Base-by-base conservation (phyloP, 2,329 filamentous ascomycete species). In the Cordyceps fumosorosea region DNA sequence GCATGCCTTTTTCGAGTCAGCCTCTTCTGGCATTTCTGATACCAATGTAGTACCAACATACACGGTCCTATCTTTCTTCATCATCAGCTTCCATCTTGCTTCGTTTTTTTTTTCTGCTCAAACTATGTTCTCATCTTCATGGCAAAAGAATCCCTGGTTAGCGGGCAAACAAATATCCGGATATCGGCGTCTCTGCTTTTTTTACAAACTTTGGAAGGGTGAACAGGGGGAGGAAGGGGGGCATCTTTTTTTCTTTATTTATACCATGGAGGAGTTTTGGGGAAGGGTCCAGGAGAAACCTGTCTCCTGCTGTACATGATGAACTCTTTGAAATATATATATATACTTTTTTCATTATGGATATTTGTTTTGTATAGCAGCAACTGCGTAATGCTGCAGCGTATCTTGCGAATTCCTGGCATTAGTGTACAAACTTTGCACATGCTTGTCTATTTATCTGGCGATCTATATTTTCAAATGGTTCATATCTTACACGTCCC, bases 241-340 rank as follows among this genome's bases (percentile, higher is more conserved):
- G 11, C 8, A 5, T 26, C 16, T 52, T 32, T 47, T 16, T 52
- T 32, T 47, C 10, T 45, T 14, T 47, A 34, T 47, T 20, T 22
- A 56, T 47, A 37, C n/a, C 45, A 48, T 22, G 29, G 55, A 42
- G 32, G 32, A 32, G 18, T n/a, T n/a, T 40, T 50, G 44, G 20
- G 20, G n/a, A 51, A 16, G 20, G 45, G 20, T 51, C 34, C 14
- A 47, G n/a, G 18, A 18, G 42, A 34, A 32, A 8, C 11, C 4
- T 48, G 54, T 26, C 53, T 48, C 45, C 12, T 51, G n/a, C 7
- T 53, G 57, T 53, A 60, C 24, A 53, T 60, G 50, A 37, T n/a
- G 0, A 22, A 14, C n/a, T 29, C 14, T 29, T 14, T 14, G 8
- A 51, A n/a, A 51, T 32, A 22, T 37, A 34, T 51, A n/a, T 45